A percentile compares a stretch with the other conserved stretches of the same genome.
Evolutionary conservation across 257 asterid species (phyloP).

Genomic region (Eustoma russellianum): DNA sequence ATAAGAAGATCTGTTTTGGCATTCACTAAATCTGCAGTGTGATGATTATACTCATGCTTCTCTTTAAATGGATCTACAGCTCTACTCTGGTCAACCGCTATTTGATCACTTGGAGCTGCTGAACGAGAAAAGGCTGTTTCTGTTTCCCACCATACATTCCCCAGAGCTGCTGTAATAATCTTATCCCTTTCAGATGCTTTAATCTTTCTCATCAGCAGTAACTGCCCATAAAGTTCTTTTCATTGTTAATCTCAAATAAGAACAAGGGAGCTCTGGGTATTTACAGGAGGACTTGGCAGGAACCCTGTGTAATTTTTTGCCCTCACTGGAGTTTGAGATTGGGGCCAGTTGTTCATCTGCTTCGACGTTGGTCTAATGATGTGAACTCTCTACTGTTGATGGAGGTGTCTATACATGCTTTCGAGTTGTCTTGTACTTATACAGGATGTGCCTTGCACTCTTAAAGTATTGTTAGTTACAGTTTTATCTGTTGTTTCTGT

Average conservation of each 20-base stretch:
- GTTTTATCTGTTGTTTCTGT: background rate
- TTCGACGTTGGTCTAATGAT: slow-evolving; percentile 65
- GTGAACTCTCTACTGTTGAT: slow-evolving; percentile 63
- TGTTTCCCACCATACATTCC: slow-evolving; percentile 71
- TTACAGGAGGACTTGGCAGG: slow-evolving; percentile 62
- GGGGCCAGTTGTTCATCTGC: slow-evolving; percentile 81
- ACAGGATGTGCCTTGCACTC: background rate
- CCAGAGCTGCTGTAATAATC: slow-evolving; percentile 51
- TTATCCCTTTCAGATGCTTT: slow-evolving; percentile 6
- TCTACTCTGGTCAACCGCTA: slow-evolving; percentile 58
- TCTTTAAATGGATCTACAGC: slow-evolving; percentile 31
- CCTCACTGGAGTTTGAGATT: slow-evolving; percentile 94
- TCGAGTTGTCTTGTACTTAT: background rate
- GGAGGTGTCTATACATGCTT: slow-evolving; percentile 43
- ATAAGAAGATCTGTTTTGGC: background rate
- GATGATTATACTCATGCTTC: slow-evolving; percentile 6
- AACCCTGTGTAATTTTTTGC: slow-evolving; percentile 85
- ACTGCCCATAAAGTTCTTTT: no score
- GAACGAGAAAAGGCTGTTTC: slow-evolving; percentile 49
- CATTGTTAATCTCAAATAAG: background rate
- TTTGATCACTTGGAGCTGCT: slow-evolving; percentile 57
- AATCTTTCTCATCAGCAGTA: no score
- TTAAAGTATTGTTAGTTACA: no score
- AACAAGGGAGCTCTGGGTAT: background rate
- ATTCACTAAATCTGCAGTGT: background rate